A percentile compares a stretch with the other conserved stretches of the same genome.
phyloP scores from a whole-genome alignment of 352 stramenopile genomes.

The Phytophthora syringae region DNA sequence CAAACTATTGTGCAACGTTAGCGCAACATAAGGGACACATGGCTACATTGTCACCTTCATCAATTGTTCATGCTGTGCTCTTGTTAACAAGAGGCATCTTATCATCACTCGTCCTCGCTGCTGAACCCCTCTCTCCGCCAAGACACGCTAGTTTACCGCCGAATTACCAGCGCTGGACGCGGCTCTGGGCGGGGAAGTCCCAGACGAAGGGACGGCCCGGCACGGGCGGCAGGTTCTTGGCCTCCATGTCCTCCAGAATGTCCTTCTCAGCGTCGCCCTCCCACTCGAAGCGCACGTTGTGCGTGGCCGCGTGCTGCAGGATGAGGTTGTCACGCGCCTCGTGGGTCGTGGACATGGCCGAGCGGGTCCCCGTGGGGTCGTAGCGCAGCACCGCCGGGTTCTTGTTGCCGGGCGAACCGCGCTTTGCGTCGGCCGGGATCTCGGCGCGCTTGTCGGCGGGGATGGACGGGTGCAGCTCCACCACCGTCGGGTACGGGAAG shows the following conservation, averaged over 20 bases:
- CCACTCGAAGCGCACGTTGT: slow-evolving; percentile 88
- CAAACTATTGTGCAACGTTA: neutral
- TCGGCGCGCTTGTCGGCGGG: slow-evolving; percentile 58
- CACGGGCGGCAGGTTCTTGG: slow-evolving; percentile 77
- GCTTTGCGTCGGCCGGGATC: slow-evolving; percentile 69
- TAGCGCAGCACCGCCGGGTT: slow-evolving; percentile 88
- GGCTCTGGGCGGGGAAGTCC: slow-evolving; percentile 69
- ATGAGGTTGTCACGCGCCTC: slow-evolving; percentile 79
- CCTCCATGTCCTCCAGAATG: slow-evolving; percentile 75
- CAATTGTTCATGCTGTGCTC: slow-evolving; percentile 21
- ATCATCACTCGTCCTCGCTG: slow-evolving; percentile 14
- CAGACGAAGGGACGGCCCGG: slow-evolving; percentile 74
- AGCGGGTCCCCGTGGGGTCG: slow-evolving; percentile 86
- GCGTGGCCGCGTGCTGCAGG: slow-evolving; percentile 64
- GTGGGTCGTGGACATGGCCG: slow-evolving; percentile 86
- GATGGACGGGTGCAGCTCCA: slow-evolving; percentile 81
- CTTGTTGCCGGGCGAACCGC: slow-evolving; percentile 85
- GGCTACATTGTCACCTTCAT: slow-evolving; percentile 1
- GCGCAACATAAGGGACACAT: neutral
- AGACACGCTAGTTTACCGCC: neutral
- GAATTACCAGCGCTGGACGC: slow-evolving; percentile 73
- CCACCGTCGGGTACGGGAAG: slow-evolving; percentile 65
- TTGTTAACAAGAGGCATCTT: slow-evolving; percentile 11
- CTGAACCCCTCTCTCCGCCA: neutral
- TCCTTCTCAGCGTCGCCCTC: slow-evolving; percentile 70